These are phyloP conservation scores for Coriaria nepalensis DNA, from an alignment of 306 rosid genomes.

Conservation along the genomic window DNA sequence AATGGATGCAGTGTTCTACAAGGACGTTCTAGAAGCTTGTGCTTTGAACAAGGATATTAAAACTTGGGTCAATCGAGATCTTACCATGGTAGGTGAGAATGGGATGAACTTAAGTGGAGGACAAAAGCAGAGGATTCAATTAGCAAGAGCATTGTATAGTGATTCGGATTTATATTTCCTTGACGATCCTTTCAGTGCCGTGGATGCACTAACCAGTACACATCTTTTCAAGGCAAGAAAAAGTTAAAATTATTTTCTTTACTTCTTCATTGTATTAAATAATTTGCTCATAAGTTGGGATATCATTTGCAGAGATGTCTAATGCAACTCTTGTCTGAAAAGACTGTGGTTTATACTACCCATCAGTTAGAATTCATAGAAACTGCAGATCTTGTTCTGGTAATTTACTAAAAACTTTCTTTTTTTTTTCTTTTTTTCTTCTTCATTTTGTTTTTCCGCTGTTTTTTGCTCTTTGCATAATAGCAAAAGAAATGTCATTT, in stretches of 20 bases:
- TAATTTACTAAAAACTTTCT: conserved; percentile 20
- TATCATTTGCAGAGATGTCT: conserved; percentile 65
- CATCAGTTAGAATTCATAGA: conserved; percentile 84
- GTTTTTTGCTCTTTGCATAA: background rate
- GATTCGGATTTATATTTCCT: conserved; percentile 77
- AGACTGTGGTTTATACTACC: conserved; percentile 82
- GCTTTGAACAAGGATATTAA: conserved; percentile 67
- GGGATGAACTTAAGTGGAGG: conserved; percentile 95
- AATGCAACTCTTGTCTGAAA: conserved; percentile 48
- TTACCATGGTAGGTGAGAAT: conserved; percentile 68
- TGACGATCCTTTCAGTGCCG: conserved; percentile 95
- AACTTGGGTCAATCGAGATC: conserved; percentile 59
- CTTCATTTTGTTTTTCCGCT: conserved; percentile 1
- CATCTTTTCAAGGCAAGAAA: conserved; percentile 62
- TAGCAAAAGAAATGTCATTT: background rate
- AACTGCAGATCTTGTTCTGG: conserved; percentile 70
- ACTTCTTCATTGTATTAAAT: background rate
- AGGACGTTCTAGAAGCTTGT: conserved; percentile 59
- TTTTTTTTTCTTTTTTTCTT: background rate
- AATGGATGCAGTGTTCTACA: conserved; percentile 40
- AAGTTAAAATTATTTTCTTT: background rate
- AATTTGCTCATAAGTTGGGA: background rate
- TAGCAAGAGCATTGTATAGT: conserved; percentile 79
- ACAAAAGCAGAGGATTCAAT: conserved; percentile 81
- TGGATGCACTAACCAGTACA: conserved; percentile 78